phyloP scores from a whole-genome alignment of 805 yeast species.

The Dipodascus geniculatus region DNA sequence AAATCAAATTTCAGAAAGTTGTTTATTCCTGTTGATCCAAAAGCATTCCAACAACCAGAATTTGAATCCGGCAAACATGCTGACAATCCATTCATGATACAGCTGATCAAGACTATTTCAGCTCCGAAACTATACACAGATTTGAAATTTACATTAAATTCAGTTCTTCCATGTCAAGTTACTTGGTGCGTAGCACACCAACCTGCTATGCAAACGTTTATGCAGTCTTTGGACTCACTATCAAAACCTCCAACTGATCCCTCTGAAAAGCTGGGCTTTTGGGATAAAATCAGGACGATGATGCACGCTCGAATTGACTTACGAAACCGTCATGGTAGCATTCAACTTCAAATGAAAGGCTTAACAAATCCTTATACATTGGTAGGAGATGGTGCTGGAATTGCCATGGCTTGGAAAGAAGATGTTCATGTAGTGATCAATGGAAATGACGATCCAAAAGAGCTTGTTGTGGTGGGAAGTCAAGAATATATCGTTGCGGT shows the following conservation, averaged over 20 bases:
- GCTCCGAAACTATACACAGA: conserved; percentile 63
- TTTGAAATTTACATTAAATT: conserved; percentile 40
- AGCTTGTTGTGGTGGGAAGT: conserved; percentile 53
- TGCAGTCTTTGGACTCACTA: conserved; percentile 68
- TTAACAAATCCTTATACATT: conserved; percentile 69
- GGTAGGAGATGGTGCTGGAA: conserved; percentile 61
- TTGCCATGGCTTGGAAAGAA: conserved; percentile 58
- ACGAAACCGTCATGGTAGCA: conserved; percentile 35
- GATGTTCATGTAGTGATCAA: conserved; percentile 51
- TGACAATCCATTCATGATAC: conserved; percentile 37
- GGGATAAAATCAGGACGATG: conserved; percentile 78
- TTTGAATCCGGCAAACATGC: conserved; percentile 20
- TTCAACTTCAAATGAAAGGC: conserved; percentile 42
- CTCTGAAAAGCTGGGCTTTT: conserved; percentile 72
- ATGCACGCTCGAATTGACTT: conserved; percentile 62
- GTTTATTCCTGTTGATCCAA: conserved; percentile 49
- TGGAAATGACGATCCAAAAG: conserved; percentile 53
- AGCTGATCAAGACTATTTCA: conserved; percentile 64
- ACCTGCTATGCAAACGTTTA: conserved; percentile 71
- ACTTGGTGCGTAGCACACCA: conserved; percentile 81
- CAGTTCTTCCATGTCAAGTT: conserved; percentile 49
- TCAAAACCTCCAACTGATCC: conserved; percentile 90
- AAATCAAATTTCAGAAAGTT: conserved; percentile 46
- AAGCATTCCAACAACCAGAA: conserved; percentile 11
- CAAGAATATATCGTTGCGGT: conserved; percentile 55